Conservation (phyloP, 345 rosid genomes). For the Adansonia digitata region DNA sequence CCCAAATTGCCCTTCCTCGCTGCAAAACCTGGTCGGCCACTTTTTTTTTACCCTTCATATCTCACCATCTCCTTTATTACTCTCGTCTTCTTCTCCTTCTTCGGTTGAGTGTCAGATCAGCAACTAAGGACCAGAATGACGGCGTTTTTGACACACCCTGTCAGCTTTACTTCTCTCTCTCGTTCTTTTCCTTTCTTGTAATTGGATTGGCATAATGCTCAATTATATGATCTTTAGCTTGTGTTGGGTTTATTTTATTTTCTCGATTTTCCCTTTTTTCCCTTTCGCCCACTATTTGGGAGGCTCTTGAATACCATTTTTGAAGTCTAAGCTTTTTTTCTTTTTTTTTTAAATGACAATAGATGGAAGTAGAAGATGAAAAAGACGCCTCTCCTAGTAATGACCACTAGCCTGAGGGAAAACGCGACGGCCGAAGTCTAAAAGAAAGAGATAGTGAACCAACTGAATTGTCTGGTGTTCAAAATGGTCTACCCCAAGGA, state of each 20-base stretch:
- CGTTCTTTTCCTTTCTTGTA: background rate
- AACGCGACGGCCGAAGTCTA: conserved; percentile 8
- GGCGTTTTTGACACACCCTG: background rate
- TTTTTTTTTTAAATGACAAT: background rate
- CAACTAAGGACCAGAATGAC: background rate
- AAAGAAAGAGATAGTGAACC: conserved; percentile 23
- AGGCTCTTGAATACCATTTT: background rate
- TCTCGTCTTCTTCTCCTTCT: no score
- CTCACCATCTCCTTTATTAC: no score
- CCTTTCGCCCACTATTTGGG: background rate
- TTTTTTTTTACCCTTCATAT: no score
- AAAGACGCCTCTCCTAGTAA: conserved; percentile 20
- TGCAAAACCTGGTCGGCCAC: no score
- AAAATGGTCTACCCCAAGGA: conserved; percentile 18
- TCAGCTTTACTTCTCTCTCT: background rate
- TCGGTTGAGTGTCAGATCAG: background rate
- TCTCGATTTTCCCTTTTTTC: background rate
- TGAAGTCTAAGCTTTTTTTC: background rate
- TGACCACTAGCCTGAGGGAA: conserved; percentile 29
- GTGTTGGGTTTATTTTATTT: background rate
- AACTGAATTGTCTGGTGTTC: conserved; percentile 29
- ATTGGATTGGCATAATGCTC: background rate
- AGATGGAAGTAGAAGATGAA: conserved; percentile 38
- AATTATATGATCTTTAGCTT: background rate
- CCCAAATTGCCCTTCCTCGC: no score